These are phyloP conservation scores for Stygiomarasmius scandens DNA, from an alignment of 1,284 basidiomycete species.

Conservation along the genomic window DNA sequence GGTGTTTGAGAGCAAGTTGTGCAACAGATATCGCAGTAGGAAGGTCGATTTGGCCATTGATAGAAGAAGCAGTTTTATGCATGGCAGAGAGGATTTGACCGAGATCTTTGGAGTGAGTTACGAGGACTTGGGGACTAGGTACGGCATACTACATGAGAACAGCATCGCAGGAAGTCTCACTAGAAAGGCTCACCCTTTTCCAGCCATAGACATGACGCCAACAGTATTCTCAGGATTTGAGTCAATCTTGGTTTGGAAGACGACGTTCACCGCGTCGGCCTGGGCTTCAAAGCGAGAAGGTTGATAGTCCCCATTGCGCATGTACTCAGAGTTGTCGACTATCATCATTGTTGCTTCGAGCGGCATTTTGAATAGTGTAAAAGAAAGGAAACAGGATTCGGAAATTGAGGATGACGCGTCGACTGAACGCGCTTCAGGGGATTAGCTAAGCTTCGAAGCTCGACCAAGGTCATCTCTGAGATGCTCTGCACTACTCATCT, in stretches of 20 bases:
- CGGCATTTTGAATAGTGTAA: slow-evolving; percentile 65
- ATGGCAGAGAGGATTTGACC: slow-evolving; percentile 88
- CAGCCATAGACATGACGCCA: slow-evolving; percentile 97
- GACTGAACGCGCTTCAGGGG: neutral
- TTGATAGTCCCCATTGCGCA: slow-evolving; percentile 94
- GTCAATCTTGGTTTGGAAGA: slow-evolving; percentile 93
- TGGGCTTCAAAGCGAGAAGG: slow-evolving; percentile 91
- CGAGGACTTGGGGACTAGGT: slow-evolving; percentile 88
- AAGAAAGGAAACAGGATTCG: neutral
- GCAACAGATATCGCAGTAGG: slow-evolving; percentile 92
- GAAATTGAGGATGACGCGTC: slow-evolving; percentile 14
- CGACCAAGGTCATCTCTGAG: too few relatives aligned
- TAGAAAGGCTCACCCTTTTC: slow-evolving; percentile 72
- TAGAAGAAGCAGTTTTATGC: slow-evolving; percentile 67
- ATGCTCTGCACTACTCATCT: too few relatives aligned
- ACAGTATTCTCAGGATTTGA: slow-evolving; percentile 98
- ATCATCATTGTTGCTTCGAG: slow-evolving; percentile 94
- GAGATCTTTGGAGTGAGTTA: slow-evolving; percentile 93
- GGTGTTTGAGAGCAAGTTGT: slow-evolving; percentile 95
- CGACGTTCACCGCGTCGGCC: slow-evolving; percentile 86
- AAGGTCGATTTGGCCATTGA: slow-evolving; percentile 84
- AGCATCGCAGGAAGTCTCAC: neutral
- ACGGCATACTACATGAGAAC: neutral
- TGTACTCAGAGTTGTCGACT: slow-evolving; percentile 93
- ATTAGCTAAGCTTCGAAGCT: too few relatives aligned